phyloP scores from a whole-genome alignment of 2,329 filamentous ascomycete species.

The Hypocrella siamensis region DNA sequence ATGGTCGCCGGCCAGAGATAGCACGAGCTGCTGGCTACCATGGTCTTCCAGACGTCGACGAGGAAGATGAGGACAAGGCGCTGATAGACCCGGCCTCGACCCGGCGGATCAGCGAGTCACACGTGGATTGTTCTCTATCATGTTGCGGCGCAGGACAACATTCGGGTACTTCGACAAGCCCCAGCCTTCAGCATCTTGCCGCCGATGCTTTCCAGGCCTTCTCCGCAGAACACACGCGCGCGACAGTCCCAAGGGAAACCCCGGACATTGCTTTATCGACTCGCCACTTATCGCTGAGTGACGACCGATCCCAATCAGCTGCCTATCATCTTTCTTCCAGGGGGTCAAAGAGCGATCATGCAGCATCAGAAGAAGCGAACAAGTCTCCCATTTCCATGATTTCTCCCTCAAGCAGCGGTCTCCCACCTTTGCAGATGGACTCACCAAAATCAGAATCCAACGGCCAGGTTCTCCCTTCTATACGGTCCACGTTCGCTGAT shows the following conservation, averaged over 20 bases:
- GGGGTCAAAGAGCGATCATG: slow-evolving; percentile 1
- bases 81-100: background rate
- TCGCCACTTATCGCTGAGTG: slow-evolving; percentile 17
- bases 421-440: slow-evolving; percentile 22
- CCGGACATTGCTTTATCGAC: slow-evolving; percentile 15
- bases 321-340: slow-evolving; percentile 3
- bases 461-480: slow-evolving; percentile 21
- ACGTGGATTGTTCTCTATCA: background rate
- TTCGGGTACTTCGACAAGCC: slow-evolving; percentile 3
- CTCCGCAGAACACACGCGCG: slow-evolving; percentile 5
- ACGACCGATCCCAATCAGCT: slow-evolving; percentile 11
- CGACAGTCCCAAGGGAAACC: slow-evolving; percentile 7
- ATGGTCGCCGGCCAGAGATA: slow-evolving; percentile 49
- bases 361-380: slow-evolving; percentile 6
- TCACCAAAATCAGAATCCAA: slow-evolving; percentile 18
- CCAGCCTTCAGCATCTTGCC: slow-evolving; percentile 15
- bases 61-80: slow-evolving; percentile 25
- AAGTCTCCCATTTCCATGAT: slow-evolving; percentile 10
- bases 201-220: slow-evolving; percentile 16
- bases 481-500: slow-evolving; percentile 20
- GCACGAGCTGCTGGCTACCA: slow-evolving; percentile 38
- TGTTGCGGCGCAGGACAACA: background rate
- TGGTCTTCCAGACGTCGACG: slow-evolving; percentile 31
- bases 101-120: background rate
- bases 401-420: slow-evolving; percentile 12